phyloP scores from a whole-genome alignment of 805 yeast genomes.

The Teunomyces atbi region DNA sequence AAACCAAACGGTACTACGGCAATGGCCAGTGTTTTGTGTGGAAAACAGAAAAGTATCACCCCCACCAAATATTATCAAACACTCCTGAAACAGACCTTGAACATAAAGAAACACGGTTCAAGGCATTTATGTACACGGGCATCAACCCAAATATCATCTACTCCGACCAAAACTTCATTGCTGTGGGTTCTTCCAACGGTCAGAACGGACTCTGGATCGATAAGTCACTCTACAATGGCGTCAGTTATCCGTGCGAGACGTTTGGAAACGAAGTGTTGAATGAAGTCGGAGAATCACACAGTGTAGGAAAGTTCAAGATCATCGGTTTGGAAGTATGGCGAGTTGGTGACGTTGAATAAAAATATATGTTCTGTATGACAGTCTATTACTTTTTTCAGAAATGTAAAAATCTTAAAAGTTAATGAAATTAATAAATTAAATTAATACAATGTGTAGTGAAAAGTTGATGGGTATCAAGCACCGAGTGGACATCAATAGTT shows the following conservation, averaged over 20 bases:
- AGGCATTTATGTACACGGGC: constrained; percentile 87
- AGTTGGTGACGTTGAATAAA: constrained; percentile 42
- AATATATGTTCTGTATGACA: neutral
- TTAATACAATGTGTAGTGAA: too few species aligned
- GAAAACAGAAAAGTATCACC: constrained; percentile 57
- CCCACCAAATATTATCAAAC: constrained; percentile 9
- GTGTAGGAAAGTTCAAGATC: constrained; percentile 62
- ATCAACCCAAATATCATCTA: constrained; percentile 81
- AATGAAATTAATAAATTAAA: too few species aligned
- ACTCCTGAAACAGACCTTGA: neutral
- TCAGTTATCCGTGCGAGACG: constrained; percentile 73
- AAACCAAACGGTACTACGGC: constrained; percentile 76
- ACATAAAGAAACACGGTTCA: constrained; percentile 40
- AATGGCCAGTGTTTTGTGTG: constrained; percentile 95
- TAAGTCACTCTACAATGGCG: constrained; percentile 70
- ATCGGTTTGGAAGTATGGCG: constrained; percentile 85
- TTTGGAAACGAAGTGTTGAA: constrained; percentile 83
- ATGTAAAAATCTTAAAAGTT: too few species aligned
- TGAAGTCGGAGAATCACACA: constrained; percentile 28
- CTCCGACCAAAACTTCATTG: constrained; percentile 71
- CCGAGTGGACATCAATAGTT: too few species aligned
- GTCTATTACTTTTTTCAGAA: neutral
- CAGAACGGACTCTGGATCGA: constrained; percentile 91
- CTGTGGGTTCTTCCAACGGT: constrained; percentile 92
- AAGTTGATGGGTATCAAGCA: too few species aligned